A percentile compares a stretch with the other conserved stretches of the same genome.
Conservation (phyloP, 1,139 yeast species). For the Pichia sp. region DNA sequence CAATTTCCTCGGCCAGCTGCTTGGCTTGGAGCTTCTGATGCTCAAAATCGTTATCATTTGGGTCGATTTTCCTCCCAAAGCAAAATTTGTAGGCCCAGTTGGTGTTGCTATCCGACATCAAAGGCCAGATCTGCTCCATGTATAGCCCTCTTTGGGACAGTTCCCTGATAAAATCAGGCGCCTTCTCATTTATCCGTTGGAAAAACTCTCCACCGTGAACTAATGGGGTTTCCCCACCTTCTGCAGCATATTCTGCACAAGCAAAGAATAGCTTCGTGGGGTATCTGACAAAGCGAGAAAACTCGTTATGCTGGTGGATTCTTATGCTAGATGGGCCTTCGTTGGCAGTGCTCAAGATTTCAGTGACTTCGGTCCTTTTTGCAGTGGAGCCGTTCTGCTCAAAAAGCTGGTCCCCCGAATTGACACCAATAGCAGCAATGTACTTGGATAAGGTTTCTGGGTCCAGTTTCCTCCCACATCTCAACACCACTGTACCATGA, state of each 20-base stretch:
- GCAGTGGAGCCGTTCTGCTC: conserved; percentile 33
- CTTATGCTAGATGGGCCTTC: conserved; percentile 28
- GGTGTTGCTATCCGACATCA: conserved; percentile 17
- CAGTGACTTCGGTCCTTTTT: conserved; percentile 28
- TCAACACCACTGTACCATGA: conserved; percentile 30
- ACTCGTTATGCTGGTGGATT: conserved; percentile 34
- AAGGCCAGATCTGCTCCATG: conserved; percentile 21
- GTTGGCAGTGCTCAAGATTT: conserved; percentile 32
- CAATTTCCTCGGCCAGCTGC: conserved; percentile 21
- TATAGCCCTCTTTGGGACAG: conserved; percentile 28
- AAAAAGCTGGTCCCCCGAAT: conserved; percentile 26
- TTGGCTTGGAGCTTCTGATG: conserved; percentile 30
- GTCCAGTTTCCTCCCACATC: conserved; percentile 13
- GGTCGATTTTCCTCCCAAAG: conserved; percentile 28
- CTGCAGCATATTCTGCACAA: conserved; percentile 24
- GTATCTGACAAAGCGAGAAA: conserved; percentile 30
- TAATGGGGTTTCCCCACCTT: conserved; percentile 34
- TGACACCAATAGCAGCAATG: conserved; percentile 25
- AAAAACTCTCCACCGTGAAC: conserved; percentile 35
- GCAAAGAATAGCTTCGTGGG: conserved; percentile 32
- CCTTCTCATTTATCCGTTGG: conserved; percentile 18
- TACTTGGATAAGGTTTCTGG: conserved; percentile 26
- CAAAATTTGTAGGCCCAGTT: conserved; percentile 33
- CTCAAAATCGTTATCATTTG: conserved; percentile 26
- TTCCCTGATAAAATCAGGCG: conserved; percentile 9